Conservation (phyloP, 306 rosid genomes). For the Sechiopsis laciniata region DNA sequence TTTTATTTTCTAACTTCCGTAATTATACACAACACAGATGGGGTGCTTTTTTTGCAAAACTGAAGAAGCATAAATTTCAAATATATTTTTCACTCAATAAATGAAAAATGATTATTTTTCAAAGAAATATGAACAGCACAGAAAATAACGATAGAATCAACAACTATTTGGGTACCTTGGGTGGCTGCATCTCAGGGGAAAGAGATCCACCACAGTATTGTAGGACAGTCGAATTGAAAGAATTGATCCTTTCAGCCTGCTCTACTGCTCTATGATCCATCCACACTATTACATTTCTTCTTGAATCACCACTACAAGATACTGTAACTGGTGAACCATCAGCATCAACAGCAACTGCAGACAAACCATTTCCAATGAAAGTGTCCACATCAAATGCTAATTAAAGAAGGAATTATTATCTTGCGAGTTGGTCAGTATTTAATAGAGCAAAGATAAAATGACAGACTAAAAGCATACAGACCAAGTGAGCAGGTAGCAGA, state of each 20-base stretch:
- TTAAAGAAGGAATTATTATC: background rate
- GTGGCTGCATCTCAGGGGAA: slow-evolving; percentile 99
- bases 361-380: slow-evolving; percentile 21
- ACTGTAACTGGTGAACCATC: slow-evolving; percentile 89
- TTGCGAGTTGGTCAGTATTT: background rate
- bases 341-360: slow-evolving; percentile 80
- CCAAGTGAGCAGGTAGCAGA: slow-evolving; percentile 98
- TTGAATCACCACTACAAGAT: slow-evolving; percentile 85
- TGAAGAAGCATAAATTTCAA: background rate
- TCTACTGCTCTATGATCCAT: slow-evolving; percentile 97
- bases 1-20: background rate
- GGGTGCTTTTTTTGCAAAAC: background rate
- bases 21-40: background rate
- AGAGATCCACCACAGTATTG: slow-evolving; percentile 91
- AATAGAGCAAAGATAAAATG: slow-evolving; percentile 10
- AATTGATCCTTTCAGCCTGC: slow-evolving; percentile 87
- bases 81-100: background rate
- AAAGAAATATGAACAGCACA: background rate
- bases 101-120: background rate
- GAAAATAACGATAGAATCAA: background rate
- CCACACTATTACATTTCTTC: slow-evolving; percentile 95
- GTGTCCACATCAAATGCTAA: background rate
- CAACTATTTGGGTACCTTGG: slow-evolving; percentile 51
- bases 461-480: slow-evolving; percentile 24
- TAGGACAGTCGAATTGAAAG: slow-evolving; percentile 65